Evolutionary conservation across 2,329 filamentous ascomycete species (phyloP).

Genomic region (Monosporascus sp.): DNA sequence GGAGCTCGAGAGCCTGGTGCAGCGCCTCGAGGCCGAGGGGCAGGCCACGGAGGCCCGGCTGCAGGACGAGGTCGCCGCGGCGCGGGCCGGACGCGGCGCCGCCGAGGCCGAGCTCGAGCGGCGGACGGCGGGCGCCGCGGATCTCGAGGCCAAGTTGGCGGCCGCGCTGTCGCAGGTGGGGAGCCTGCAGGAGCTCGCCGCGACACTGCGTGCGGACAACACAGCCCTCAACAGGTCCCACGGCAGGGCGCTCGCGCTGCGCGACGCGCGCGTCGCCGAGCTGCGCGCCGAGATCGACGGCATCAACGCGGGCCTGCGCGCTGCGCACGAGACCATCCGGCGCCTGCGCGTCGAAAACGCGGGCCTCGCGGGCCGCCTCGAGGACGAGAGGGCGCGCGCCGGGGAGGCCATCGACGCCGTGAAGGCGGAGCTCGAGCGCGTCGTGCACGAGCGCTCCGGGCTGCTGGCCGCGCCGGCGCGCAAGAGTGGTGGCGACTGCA

Average conservation of each 20-base stretch:
- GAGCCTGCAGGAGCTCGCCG: conserved; percentile 26
- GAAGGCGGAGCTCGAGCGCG: conserved; percentile 45
- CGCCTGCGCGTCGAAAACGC: conserved; percentile 42
- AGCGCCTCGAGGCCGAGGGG: conserved; percentile 39
- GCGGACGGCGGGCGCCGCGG: conserved; percentile 24
- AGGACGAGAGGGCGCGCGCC: conserved; percentile 34
- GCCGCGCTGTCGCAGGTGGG: conserved; percentile 34
- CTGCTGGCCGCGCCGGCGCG: conserved; percentile 30
- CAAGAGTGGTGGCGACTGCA: conserved; percentile 8
- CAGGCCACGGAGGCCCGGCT: conserved; percentile 25
- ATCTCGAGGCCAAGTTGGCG: conserved; percentile 40
- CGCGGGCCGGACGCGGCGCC: conserved; percentile 5
- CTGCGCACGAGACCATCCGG: conserved; percentile 41
- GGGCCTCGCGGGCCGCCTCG: conserved; percentile 29
- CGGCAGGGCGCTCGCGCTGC: conserved; percentile 41
- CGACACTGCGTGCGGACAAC: conserved; percentile 23
- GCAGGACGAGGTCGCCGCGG: conserved; percentile 28
- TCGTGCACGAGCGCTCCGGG: conserved; percentile 40
- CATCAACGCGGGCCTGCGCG: conserved; percentile 32
- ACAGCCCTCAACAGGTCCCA: conserved; percentile 34
- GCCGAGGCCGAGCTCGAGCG: conserved; percentile 26
- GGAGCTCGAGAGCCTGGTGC: conserved; percentile 48
- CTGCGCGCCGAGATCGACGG: conserved; percentile 43
- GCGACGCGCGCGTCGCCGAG: conserved; percentile 45
- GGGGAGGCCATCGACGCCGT: conserved; percentile 42